phyloP scores from a whole-genome alignment of 2,329 filamentous ascomycete species.

The Microsporum ferrugineum region DNA sequence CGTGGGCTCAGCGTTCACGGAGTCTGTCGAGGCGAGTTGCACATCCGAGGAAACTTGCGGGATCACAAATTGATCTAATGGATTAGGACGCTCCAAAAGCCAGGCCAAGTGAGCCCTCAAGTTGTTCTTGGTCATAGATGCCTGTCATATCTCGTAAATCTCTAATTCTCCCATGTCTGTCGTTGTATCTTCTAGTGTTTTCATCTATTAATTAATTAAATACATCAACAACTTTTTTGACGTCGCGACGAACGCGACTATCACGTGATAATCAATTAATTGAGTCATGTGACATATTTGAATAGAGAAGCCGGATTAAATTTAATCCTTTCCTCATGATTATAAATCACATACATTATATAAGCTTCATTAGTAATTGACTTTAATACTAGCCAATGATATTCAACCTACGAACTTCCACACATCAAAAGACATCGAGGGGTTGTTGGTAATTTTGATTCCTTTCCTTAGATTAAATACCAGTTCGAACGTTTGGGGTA shows the following conservation, averaged over 20 bases:
- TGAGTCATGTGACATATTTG: background rate
- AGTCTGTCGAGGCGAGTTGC: background rate
- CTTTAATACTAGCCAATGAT: background rate
- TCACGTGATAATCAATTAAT: background rate
- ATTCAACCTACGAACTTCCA: background rate
- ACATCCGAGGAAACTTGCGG: background rate
- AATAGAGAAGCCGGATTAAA: background rate
- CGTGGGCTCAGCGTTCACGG: background rate
- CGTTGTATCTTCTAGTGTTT: background rate
- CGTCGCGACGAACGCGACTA: background rate
- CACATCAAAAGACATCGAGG: background rate
- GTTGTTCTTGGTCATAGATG: slow-evolving; percentile 41
- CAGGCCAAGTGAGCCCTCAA: slow-evolving; percentile 36
- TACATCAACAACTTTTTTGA: background rate
- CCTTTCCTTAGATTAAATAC: background rate
- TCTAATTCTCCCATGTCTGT: background rate
- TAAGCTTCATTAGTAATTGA: background rate
- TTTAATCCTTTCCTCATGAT: background rate
- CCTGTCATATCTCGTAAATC: slow-evolving; percentile 18
- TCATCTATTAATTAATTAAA: background rate
- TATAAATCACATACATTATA: background rate
- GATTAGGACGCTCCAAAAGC: slow-evolving; percentile 33
- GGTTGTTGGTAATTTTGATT: background rate
- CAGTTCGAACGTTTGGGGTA: background rate
- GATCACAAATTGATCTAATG: background rate